A percentile compares a stretch with the other conserved stretches of the same genome.
Evolutionary conservation across 495 filamentous ascomycete species (phyloP).

Genomic region (Hyaloscypha hepaticicola): DNA sequence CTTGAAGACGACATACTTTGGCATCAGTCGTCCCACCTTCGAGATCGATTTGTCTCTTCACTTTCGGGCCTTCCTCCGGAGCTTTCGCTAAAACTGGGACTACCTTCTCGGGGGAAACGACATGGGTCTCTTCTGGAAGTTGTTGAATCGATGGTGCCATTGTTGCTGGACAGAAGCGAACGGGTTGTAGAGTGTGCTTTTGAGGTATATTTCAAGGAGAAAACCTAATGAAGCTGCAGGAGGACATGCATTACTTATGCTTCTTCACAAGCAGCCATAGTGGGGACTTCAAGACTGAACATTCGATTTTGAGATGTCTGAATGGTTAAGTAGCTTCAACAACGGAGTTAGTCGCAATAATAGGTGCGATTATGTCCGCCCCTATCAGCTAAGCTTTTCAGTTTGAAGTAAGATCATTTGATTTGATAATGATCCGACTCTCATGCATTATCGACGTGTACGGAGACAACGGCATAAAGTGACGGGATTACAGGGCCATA

Average conservation of each 20-base stretch:
- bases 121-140: background rate
- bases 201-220: background rate
- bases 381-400: background rate
- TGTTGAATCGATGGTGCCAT: slow-evolving; percentile 20
- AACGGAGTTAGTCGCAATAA: background rate
- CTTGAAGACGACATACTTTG: slow-evolving; percentile 8
- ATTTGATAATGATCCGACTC: background rate
- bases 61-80: background rate
- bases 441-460: background rate
- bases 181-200: no score
- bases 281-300: background rate
- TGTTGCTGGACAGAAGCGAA: background rate
- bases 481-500: no score
- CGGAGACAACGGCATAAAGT: background rate
- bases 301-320: background rate
- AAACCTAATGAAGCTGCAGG: background rate
- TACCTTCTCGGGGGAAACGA: background rate
- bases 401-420: background rate
- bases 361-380: background rate
- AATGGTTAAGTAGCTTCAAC: background rate
- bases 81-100: background rate
- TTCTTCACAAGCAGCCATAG: background rate
- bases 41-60: slow-evolving; percentile 14
- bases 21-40: slow-evolving; percentile 22
- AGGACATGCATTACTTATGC: background rate